Percentiles rank a stretch among this genome's conserved stretches.
These are phyloP conservation scores for Pleurostoma richardsiae DNA, from an alignment of 2,329 filamentous ascomycete species.

Conservation along the genomic window DNA sequence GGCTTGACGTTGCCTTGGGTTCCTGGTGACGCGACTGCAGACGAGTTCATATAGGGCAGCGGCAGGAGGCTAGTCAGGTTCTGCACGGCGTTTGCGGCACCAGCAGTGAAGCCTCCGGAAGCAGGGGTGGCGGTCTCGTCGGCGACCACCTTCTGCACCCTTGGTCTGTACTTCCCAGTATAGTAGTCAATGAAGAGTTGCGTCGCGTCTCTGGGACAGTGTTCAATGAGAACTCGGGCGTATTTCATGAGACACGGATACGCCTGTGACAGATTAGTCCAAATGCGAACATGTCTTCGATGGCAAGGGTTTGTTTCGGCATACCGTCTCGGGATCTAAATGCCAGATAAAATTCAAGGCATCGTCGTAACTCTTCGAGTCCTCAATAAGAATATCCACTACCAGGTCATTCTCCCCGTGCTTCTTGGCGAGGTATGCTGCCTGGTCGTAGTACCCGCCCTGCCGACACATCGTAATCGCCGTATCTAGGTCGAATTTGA, in stretches of 20 bases:
- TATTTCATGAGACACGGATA: conserved; percentile 94
- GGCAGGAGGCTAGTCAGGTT: conserved; percentile 81
- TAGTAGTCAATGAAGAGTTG: conserved; percentile 93
- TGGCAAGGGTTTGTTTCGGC: conserved; percentile 20
- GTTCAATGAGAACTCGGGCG: conserved; percentile 80
- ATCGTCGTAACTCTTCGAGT: conserved; percentile 84
- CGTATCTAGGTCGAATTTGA: conserved; percentile 95
- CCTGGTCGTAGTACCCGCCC: conserved; percentile 94
- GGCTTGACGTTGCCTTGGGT: conserved; percentile 43
- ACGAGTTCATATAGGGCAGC: conserved; percentile 75
- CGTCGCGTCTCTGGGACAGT: conserved; percentile 78
- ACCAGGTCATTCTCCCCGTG: conserved; percentile 92
- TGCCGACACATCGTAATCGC: conserved; percentile 97
- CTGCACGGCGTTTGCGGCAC: conserved; percentile 73
- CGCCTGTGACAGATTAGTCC: conserved; percentile 48
- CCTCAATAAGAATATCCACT: conserved; percentile 92
- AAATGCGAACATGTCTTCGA: no score
- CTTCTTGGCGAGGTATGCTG: conserved; percentile 89
- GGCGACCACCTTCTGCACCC: conserved; percentile 46
- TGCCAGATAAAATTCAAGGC: conserved; percentile 90
- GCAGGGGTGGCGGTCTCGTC: conserved; percentile 29
- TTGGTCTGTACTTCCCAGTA: conserved; percentile 75
- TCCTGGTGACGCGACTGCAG: conserved; percentile 47
- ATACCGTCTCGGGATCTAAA: conserved; percentile 69
- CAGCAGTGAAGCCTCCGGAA: conserved; percentile 42